phyloP scores from a whole-genome alignment of 345 rosid species.

The Microcos paniculata region DNA sequence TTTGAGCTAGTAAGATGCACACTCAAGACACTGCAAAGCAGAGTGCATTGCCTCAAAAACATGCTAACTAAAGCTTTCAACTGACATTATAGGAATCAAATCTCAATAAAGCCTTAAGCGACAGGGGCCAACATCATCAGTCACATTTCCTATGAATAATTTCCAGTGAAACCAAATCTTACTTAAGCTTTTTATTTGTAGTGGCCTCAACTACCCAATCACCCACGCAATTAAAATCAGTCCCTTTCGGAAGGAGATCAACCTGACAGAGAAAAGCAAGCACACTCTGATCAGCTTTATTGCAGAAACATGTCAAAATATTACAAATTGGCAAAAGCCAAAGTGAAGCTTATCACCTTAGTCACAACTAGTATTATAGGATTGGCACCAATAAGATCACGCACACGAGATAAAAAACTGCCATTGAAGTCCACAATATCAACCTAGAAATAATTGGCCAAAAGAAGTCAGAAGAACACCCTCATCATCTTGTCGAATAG shows the following conservation, averaged over 20 bases:
- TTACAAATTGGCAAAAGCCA: conserved; percentile 3
- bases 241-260: conserved; percentile 93
- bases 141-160: neutral
- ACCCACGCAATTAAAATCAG: conserved; percentile 87
- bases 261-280: conserved; percentile 41
- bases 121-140: conserved; percentile 8
- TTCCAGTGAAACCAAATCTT: conserved; percentile 25
- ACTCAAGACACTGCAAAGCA: conserved; percentile 65
- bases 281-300: conserved; percentile 7
- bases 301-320: neutral
- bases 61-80: conserved; percentile 10
- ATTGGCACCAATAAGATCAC: conserved; percentile 91
- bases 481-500: neutral
- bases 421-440: conserved; percentile 96
- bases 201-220: conserved; percentile 96
- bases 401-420: conserved; percentile 86
- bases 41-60: conserved; percentile 6
- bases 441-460: conserved; percentile 50
- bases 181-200: conserved; percentile 86
- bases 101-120: neutral
- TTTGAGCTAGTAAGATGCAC: conserved; percentile 94
- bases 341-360: conserved; percentile 45
- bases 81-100: neutral
- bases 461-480: conserved; percentile 9
- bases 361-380: conserved; percentile 88